Base-by-base conservation (phyloP, 352 stramenopile species). In the Globisporangium paddicum region DNA sequence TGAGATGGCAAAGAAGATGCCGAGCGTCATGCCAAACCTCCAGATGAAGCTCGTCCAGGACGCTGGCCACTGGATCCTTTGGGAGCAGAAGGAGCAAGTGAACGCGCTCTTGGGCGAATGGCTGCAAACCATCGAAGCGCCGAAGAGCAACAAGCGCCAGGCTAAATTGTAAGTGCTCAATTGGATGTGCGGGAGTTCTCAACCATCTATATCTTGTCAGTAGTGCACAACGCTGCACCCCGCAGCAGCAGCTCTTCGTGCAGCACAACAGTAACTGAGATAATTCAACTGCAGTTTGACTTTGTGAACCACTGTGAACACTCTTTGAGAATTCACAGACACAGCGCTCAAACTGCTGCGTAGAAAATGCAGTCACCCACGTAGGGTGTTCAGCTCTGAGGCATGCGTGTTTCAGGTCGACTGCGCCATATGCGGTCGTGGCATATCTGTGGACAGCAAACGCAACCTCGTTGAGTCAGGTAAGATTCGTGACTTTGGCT, bases 1-100 rank as follows among this genome's bases (percentile, higher is more conserved):
- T 1, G 71, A 73, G 46, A 73, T 91, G 68, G 81, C 77, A 21
- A 58, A 45, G 25, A 74, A 82, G 25, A 90, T 90, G 81, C 58
- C 68, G 19, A 28, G 21, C 19, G 56, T 62, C 9, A 32, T 62
- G 23, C 56, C 56, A 16, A 62, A 62, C 25, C 46, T 62, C 26
- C 32, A 62, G 35, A 32, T 50, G 21, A 38, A 40, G 23, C n/a
- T 62, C 21, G 19, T 62, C 23, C 18, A 62, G 13, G 40, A 46
- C 9, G 56, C 56, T 7, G 35, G 56, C 23, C 56, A 62, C 35
- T 62, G 56, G 46, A 32, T 62, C 23, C 23, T 62, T 18, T 62
- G 56, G 56, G 35, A 45, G 26, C 56, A 62, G n/a, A 62, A 55
- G 13, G 23, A 49, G 21, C 21, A 62, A 46, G 47, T 54, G 11